Conservation (phyloP, 2,329 filamentous ascomycete species). For the Camillea tinctor region DNA sequence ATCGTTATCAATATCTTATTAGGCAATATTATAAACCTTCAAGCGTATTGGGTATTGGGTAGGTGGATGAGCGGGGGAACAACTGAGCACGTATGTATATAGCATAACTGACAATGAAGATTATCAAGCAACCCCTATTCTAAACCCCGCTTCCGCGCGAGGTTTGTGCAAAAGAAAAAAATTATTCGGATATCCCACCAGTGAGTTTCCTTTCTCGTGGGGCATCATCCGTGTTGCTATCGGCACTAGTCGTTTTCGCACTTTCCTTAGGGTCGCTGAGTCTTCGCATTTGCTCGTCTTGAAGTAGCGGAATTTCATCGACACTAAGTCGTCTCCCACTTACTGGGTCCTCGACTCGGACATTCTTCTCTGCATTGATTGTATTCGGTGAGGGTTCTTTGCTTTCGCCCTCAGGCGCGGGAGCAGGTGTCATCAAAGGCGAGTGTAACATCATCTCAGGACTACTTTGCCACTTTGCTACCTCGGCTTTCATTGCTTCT, state of each 20-base stretch:
- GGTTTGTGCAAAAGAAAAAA: neutral
- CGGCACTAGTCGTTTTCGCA: constrained; percentile 40
- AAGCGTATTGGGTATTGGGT: neutral
- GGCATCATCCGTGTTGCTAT: constrained; percentile 44
- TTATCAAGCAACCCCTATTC: neutral
- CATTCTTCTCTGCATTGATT: constrained; percentile 20
- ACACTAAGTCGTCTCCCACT: constrained; percentile 35
- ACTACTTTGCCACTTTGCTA: constrained; percentile 78
- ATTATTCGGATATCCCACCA: constrained; percentile 11
- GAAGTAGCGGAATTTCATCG: constrained; percentile 58
- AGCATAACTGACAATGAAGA: neutral
- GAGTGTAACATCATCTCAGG: constrained; percentile 46
- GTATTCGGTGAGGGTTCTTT: constrained; percentile 19
- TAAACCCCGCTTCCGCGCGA: neutral
- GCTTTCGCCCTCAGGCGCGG: constrained; percentile 15
- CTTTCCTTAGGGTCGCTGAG: constrained; percentile 5
- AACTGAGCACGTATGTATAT: neutral
- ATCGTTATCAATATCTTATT: neutral
- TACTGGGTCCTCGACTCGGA: constrained; percentile 27
- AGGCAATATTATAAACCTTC: neutral
- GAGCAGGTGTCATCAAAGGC: constrained; percentile 39
- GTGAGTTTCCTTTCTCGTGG: constrained; percentile 47
- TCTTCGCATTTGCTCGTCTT: constrained; percentile 40
- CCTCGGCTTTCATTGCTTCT: constrained; percentile 83
- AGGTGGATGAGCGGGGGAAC: neutral